phyloP scores from a whole-genome alignment of 2,329 filamentous ascomycete genomes.

The Aureobasidium sp. region DNA sequence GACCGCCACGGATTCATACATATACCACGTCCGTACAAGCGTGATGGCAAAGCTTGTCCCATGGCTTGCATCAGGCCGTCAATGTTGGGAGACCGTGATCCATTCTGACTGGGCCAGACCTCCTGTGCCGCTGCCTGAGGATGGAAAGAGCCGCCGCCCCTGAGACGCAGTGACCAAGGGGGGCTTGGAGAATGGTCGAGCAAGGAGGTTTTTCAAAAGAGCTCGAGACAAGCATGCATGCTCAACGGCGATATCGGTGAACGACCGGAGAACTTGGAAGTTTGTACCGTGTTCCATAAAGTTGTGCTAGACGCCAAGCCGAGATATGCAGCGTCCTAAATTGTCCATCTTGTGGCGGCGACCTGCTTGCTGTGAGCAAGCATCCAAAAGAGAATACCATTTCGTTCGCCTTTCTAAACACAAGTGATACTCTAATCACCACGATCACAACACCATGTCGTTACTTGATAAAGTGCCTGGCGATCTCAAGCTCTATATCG shows the following conservation, averaged over 20 bases:
- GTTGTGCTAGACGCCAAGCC: background rate
- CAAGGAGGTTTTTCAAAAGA: background rate
- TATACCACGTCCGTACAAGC: background rate
- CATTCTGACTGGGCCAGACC: background rate
- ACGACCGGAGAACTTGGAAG: too few species aligned
- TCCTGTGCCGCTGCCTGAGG: background rate
- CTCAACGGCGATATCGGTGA: background rate
- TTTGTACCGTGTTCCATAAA: background rate
- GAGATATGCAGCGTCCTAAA: background rate
- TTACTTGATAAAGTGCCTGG: slow-evolving; percentile 60
- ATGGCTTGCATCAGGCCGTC: background rate
- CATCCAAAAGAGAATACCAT: background rate
- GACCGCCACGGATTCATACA: background rate
- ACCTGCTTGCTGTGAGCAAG: background rate
- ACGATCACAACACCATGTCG: slow-evolving; percentile 36
- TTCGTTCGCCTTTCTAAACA: background rate
- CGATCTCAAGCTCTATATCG: slow-evolving; percentile 64
- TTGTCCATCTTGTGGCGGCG: background rate
- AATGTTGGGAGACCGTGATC: background rate
- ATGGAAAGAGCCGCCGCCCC: slow-evolving; percentile 1
- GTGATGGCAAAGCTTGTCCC: slow-evolving; percentile 1
- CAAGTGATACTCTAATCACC: background rate
- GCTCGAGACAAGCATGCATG: background rate
- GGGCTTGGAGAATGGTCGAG: background rate
- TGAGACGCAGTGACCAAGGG: slow-evolving; percentile 10